Evolutionary conservation across 345 rosid genomes (phyloP).

Genomic region (Eucalyptus globulus): DNA sequence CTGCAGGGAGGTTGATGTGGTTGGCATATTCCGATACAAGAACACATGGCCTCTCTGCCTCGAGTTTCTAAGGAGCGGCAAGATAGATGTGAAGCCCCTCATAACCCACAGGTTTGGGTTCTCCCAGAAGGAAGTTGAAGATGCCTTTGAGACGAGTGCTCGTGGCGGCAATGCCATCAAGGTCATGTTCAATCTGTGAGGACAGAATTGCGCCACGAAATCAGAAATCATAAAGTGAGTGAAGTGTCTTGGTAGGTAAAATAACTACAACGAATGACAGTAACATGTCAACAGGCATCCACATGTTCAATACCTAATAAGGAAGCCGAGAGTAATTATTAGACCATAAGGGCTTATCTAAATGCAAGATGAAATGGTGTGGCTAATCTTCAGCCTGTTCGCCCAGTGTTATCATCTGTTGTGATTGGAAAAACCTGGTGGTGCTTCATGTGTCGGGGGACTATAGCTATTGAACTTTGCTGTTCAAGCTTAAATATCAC

Average conservation of each 20-base stretch:
- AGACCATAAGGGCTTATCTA: background rate
- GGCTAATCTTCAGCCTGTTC: background rate
- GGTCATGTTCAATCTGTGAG: slow-evolving; percentile 82
- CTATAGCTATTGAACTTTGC: background rate
- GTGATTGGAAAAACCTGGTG: background rate
- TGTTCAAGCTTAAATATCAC: background rate
- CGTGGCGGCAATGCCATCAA: slow-evolving; percentile 77
- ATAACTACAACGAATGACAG: background rate
- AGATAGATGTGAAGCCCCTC: slow-evolving; percentile 85
- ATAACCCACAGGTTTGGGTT: slow-evolving; percentile 87
- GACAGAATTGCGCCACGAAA: background rate
- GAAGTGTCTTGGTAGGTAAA: background rate
- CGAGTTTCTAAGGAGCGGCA: slow-evolving; percentile 62
- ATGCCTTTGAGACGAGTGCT: slow-evolving; percentile 83
- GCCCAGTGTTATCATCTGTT: background rate
- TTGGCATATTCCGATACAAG: slow-evolving; percentile 71
- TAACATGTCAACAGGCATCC: background rate
- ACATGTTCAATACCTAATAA: background rate
- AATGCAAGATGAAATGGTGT: background rate
- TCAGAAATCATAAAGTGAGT: background rate
- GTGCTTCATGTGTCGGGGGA: background rate
- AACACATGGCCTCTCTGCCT: slow-evolving; percentile 93
- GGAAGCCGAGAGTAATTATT: background rate
- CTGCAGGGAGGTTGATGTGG: slow-evolving; percentile 81
- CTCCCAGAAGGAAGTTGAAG: slow-evolving; percentile 78